phyloP scores from a whole-genome alignment of 2,329 filamentous ascomycete species.

The Pyrenophora graminea region DNA sequence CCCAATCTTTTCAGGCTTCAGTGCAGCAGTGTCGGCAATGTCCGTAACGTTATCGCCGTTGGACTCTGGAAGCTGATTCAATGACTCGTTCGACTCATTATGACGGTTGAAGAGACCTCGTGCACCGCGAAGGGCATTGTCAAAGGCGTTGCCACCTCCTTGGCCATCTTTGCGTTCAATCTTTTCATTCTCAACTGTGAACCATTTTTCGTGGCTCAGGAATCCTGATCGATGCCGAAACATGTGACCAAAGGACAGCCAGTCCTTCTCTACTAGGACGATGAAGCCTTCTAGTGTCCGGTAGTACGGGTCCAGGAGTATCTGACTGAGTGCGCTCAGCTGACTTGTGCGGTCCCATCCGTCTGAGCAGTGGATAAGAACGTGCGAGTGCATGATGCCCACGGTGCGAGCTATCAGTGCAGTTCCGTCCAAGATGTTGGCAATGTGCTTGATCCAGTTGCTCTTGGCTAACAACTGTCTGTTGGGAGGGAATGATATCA shows the following conservation, averaged over 20 bases:
- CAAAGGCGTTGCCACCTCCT: constrained; percentile 72
- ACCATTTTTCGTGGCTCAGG: constrained; percentile 92
- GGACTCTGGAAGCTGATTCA: constrained; percentile 56
- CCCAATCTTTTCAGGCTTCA: constrained; percentile 43
- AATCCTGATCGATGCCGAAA: constrained; percentile 91
- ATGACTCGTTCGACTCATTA: constrained; percentile 66
- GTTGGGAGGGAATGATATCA: constrained; percentile 80
- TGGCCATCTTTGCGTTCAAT: constrained; percentile 56
- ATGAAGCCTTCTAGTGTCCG: constrained; percentile 94
- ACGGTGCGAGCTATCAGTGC: constrained; percentile 84
- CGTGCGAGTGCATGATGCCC: constrained; percentile 90
- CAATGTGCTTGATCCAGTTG: constrained; percentile 89
- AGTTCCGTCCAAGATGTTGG: constrained; percentile 80
- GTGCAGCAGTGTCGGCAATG: constrained; percentile 46
- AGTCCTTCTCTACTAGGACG: constrained; percentile 93
- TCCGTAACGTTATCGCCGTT: constrained; percentile 60
- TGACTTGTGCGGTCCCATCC: constrained; percentile 98
- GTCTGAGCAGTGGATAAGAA: constrained; percentile 96
- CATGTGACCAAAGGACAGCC: constrained; percentile 97
- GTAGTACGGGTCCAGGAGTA: constrained; percentile 95
- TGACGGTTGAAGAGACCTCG: constrained; percentile 88
- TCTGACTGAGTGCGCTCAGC: constrained; percentile 84
- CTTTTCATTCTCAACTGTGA: constrained; percentile 80
- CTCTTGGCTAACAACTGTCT: constrained; percentile 80
- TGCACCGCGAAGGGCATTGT: constrained; percentile 81